Base-by-base conservation (phyloP, 73 alveolate genomes). In the Paramecium pentaurelia region DNA sequence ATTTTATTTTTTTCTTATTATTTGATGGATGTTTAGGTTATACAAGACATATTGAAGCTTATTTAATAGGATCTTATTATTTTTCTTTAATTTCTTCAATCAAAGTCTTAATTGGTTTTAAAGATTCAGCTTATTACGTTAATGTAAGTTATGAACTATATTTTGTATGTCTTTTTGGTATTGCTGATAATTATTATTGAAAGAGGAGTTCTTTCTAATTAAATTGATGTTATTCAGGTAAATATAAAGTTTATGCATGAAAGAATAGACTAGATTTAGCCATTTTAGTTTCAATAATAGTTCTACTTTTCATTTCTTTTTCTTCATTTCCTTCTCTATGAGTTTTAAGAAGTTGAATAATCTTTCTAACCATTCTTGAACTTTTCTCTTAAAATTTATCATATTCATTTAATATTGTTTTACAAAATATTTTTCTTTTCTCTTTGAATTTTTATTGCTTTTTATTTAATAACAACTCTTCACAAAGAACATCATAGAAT, bases 131-230 rank as follows among this genome's bases (percentile, higher is more conserved):
- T 42, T 42, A 25, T 20, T 80, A 0, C 2, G 86, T 71, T 30
- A 71, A 34, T 32, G 58, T 11, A 11, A 71, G 16, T 71, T 71
- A 25, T 27, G 77, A 2, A 11, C 34, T 73, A 34, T 12, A 30
- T 73, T 73, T 73, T 14, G 87, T 73, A 6, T 73, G 60, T 14
- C 47, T 73, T 73, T 73, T 73, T 20, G 58, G 87, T n/a, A 37
- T 73, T 8, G 28, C 84, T 32, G 45, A 64, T 14, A 37, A 18
- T 40, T 73, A 38, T 12, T 73, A 30, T 73, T 37, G 10, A 44
- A 40, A 73, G 34, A 73, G 32, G 18, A 38, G 60, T 38, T 73
- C 58, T 73, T n/a, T 73, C 7, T 73, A 12, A 64, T 32, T 32
- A 16, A 34, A 34, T 28, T 28, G 11, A 12, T 8, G 47, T 64